phyloP scores from a whole-genome alignment of 345 rosid species.

The Barbarea vulgaris region DNA sequence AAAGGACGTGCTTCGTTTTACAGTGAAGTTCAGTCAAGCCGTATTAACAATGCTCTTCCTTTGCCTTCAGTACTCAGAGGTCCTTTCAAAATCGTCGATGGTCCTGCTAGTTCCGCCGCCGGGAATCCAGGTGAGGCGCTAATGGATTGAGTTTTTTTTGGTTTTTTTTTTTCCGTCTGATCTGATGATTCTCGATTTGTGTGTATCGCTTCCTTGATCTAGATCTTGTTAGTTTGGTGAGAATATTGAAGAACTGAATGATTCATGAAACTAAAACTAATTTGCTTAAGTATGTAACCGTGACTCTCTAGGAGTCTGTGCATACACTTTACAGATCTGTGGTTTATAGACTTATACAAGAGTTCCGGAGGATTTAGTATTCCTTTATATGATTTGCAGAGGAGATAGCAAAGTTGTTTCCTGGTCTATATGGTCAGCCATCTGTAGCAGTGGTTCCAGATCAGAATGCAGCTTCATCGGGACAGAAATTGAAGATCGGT shows the following conservation, averaged over 20 bases:
- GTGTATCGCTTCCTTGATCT: constrained; percentile 16
- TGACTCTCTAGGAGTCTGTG: not conserved
- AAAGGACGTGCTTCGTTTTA: constrained; percentile 74
- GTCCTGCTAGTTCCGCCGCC: constrained; percentile 88
- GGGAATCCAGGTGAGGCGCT: constrained; percentile 77
- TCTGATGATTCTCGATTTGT: constrained; percentile 20
- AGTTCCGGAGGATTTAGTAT: constrained; percentile 1
- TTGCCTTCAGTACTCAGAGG: constrained; percentile 76
- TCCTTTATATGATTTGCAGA: constrained; percentile 40
- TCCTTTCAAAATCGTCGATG: constrained; percentile 77
- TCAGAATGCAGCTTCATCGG: constrained; percentile 39
- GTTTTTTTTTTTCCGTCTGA: not conserved
- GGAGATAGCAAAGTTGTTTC: constrained; percentile 93
- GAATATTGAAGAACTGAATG: not conserved
- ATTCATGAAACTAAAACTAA: not conserved
- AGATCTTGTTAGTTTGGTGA: constrained; percentile 30
- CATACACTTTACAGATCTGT: constrained; percentile 19
- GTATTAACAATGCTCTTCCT: constrained; percentile 73
- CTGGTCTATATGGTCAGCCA: constrained; percentile 84
- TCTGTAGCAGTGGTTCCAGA: constrained; percentile 66
- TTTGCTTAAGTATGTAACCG: not conserved
- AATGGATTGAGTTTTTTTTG: not conserved
- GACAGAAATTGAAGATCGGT: constrained; percentile 77
- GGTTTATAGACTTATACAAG: not conserved
- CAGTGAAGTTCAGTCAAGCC: constrained; percentile 84